phyloP scores from a whole-genome alignment of 148 eudicot genomes.

The Cornus florida region DNA sequence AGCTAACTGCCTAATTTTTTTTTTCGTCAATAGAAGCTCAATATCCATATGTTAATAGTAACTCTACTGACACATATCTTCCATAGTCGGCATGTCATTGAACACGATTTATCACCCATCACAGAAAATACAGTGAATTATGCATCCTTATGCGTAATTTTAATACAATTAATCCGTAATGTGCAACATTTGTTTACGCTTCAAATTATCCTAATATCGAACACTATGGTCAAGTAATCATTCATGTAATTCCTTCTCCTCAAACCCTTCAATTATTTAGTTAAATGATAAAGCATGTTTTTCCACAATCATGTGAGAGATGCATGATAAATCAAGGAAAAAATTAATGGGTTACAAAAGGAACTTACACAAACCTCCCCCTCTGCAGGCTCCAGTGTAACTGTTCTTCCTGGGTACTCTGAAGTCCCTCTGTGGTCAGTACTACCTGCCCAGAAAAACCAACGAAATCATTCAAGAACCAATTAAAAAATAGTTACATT shows the following conservation, averaged over 20 bases:
- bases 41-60: neutral
- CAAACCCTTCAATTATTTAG: neutral
- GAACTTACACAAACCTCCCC: constrained; percentile 76
- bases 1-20: too few species aligned
- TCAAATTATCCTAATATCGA: neutral
- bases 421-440: constrained; percentile 98
- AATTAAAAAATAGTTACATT: neutral
- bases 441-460: constrained; percentile 52
- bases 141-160: neutral
- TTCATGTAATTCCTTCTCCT: neutral
- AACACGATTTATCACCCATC: neutral
- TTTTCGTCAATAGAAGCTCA: neutral
- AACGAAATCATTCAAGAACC: neutral
- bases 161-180: neutral
- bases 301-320: neutral
- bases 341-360: neutral
- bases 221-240: too few species aligned
- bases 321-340: neutral
- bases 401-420: constrained; percentile 90
- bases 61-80: neutral
- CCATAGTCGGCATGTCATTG: neutral
- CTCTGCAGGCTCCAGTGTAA: constrained; percentile 81
- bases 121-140: neutral
- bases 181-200: neutral
- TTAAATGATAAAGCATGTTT: too few species aligned